Evolutionary conservation across 352 stramenopile genomes (phyloP).

Genomic region (Globisporangium heterothallicum): DNA sequence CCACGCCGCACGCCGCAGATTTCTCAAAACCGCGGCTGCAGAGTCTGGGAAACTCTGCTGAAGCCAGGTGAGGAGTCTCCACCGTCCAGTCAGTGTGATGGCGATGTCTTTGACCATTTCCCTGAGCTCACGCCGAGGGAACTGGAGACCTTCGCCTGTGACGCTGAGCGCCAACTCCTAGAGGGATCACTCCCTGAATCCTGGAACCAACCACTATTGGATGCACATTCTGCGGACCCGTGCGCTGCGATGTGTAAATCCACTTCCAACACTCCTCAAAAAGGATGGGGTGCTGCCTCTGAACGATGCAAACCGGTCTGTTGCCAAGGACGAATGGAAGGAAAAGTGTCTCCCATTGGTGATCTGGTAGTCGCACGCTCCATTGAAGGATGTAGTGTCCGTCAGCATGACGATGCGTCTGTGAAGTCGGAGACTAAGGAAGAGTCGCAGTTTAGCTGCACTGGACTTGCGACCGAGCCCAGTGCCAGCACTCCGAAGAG

Average conservation of each 20-base stretch:
- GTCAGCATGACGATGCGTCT: neutral
- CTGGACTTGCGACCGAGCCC: neutral
- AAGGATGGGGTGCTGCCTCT: neutral
- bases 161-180: constrained; percentile 27
- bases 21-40: constrained; percentile 1
- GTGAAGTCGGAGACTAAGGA: neutral
- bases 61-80: neutral
- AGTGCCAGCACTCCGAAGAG: neutral
- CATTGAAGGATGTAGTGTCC: neutral
- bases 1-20: neutral
- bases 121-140: constrained; percentile 15
- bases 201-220: neutral
- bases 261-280: neutral
- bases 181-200: constrained; percentile 10
- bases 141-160: constrained; percentile 29
- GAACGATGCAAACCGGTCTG: neutral
- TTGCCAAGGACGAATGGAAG: neutral
- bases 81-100: neutral
- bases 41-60: constrained; percentile 1
- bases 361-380: neutral
- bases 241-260: neutral
- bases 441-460: neutral
- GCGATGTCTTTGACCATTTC: constrained; percentile 12
- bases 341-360: neutral
- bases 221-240: neutral